Base-by-base conservation (phyloP, 495 filamentous ascomycete genomes). In the Hypoxylon perforatum region DNA sequence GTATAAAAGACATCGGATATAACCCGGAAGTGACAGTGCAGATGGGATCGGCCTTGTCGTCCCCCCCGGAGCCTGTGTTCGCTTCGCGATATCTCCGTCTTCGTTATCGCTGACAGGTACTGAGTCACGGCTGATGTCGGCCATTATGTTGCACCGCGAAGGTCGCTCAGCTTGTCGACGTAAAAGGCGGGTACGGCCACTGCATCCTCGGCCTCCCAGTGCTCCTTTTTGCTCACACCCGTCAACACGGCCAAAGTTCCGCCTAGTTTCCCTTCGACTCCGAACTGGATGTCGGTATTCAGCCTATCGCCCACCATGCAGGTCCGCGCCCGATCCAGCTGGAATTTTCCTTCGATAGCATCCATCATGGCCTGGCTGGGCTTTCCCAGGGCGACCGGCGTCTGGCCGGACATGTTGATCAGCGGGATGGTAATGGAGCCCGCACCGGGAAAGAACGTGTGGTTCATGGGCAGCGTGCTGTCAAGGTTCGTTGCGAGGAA, bases 311-410 rank as follows among this genome's bases (percentile, higher is more conserved):
- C 95, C 25, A 99, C 87, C 96, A 99, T 99, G 75, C 96, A 98
- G 1, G 96, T 88, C 50, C 87, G 87, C 45, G 81, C 87, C 38
- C 93, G 86, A 73, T 98, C 92, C 52, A 99, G 90, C 55, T 86
- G 81, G 73, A 97, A 97, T 77, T 94, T 97, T 30, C 94, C 94
- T 82, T 98, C 94, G 71, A 99, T 90, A 6, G 96, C 92, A 78
- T 97, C 94, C 95, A 99, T 97, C 95, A 99, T 98, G 10, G 93
- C 94, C 81, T 97, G 92, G 66, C 92, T 96, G 4, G 95, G 96
- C 78, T 99, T 99, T 9, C 95, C 95, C 44, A 97, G 77, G 5
- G 91, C 87, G 33, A 92, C 72, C 1, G 94, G 93, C 69, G 90
- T 80, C 77, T 85, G 71, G 5, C 84, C 88, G 9, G 70, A 80